Evolutionary conservation across 1,284 basidiomycete genomes (phyloP).

Genomic region (Irpex sp.): DNA sequence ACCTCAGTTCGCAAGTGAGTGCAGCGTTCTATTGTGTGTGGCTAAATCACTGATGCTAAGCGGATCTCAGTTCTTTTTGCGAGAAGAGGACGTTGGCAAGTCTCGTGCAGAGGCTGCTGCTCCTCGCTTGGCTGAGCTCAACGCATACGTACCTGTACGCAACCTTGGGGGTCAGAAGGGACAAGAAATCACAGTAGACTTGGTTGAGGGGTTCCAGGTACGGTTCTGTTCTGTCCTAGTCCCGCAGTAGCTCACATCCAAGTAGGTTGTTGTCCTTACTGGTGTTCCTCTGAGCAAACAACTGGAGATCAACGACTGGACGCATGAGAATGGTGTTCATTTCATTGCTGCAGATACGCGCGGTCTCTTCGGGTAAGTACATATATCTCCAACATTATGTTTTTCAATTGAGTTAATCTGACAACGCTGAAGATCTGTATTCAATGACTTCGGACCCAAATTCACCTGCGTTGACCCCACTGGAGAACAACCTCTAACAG

Average conservation of each 20-base stretch:
- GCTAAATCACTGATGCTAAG: conserved; percentile 6
- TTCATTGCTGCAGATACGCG: conserved; percentile 93
- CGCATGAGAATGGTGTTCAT: conserved; percentile 83
- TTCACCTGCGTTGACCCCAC: conserved; percentile 96
- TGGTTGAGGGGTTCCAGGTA: conserved; percentile 88
- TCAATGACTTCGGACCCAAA: conserved; percentile 95
- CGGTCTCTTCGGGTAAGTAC: conserved; percentile 87
- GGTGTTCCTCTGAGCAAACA: conserved; percentile 79
- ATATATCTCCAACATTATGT: conserved; percentile 1
- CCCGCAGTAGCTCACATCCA: conserved; percentile 3
- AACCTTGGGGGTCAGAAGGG: conserved; percentile 69
- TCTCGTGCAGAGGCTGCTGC: conserved; percentile 84
- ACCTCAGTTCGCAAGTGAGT: conserved; percentile 87
- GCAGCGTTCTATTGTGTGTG: neutral
- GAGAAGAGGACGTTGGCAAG: conserved; percentile 84
- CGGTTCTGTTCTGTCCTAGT: conserved; percentile 18
- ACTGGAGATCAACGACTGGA: conserved; percentile 94
- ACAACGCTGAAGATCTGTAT: conserved; percentile 64
- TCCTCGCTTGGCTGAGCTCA: conserved; percentile 92
- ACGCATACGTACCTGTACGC: conserved; percentile 93
- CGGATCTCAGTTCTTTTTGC: conserved; percentile 83
- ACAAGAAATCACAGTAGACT: conserved; percentile 73
- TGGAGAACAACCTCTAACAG: conserved; percentile 89
- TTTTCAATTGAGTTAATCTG: conserved; percentile 16
- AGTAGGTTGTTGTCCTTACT: conserved; percentile 86